Base-by-base conservation (phyloP, 768 basidiomycete species). In the Inosperma sp. region DNA sequence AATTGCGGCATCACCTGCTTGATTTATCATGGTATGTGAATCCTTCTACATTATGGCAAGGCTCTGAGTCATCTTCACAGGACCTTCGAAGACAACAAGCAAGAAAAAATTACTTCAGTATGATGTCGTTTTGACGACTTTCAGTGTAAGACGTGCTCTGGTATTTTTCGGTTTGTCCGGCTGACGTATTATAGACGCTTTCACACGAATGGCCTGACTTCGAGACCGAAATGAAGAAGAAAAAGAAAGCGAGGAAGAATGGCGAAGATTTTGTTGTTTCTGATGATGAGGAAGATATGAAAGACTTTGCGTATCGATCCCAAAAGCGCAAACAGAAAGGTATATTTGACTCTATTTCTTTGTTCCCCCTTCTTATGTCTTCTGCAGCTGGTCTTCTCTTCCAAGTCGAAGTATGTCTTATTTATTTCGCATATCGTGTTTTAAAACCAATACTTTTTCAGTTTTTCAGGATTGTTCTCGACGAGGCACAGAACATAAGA, bases 111-210 rank as follows among this genome's bases (percentile, higher is more conserved):
- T 90, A 2, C 58, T 75, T 50, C 65, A 75, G 36, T 78, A 80
- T 59, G 83, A 88, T 56, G 70, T 86, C 4, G 78, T 88, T 7
- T 56, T 87, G 29, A 86, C 85, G 1, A 79, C 78, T 1, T 79
- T 68, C 53, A 62, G 65, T 6, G 78, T 78, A 57, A 7, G 68
- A 33, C 13, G 23, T 25, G 40, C 27, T 7, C 14, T 40, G 22
- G 16, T 16, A 39, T 30, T 25, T 9, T 14, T 44, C 3, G n/a
- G n/a, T n/a, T n/a, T n/a, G n/a, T n/a, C n/a, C n/a, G n/a, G n/a
- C n/a, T n/a, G n/a, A n/a, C n/a, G n/a, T 33, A 40, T 29, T 44
- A 22, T 49, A 82, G 80, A 83, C 81, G 0, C 74, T 83, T 66
- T 72, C 79, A 7, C 52, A 67, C 13, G 80, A 83, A 62, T 83